These are phyloP conservation scores for Tylopilus vinaceipallidus DNA, from an alignment of 768 basidiomycete species.

Conservation along the genomic window DNA sequence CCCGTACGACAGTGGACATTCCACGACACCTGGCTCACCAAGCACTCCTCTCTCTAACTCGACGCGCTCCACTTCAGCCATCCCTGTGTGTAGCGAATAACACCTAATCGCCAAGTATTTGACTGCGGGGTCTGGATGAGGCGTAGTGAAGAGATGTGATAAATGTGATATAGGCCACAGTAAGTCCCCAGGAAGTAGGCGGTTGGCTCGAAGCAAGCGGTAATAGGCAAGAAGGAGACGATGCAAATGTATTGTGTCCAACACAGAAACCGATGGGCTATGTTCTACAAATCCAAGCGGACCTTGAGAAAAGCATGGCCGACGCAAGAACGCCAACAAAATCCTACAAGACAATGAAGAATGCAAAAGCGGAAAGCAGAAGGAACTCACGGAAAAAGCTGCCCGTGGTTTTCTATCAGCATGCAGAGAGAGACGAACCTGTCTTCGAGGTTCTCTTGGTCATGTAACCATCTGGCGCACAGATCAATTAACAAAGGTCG, in stretches of 20 bases:
- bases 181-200: slow-evolving; percentile 58
- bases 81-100: slow-evolving; percentile 71
- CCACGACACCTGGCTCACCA: slow-evolving; percentile 55
- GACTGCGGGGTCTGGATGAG: slow-evolving; percentile 63
- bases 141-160: slow-evolving; percentile 41
- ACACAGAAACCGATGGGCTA: slow-evolving; percentile 25
- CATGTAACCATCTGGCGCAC: slow-evolving; percentile 78
- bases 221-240: slow-evolving; percentile 75
- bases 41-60: slow-evolving; percentile 60
- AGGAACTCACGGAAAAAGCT: slow-evolving; percentile 64
- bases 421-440: slow-evolving; percentile 59
- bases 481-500: slow-evolving; percentile 79
- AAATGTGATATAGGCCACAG: slow-evolving; percentile 55
- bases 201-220: slow-evolving; percentile 74
- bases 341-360: slow-evolving; percentile 40
- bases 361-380: slow-evolving; percentile 1
- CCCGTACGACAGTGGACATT: slow-evolving; percentile 64
- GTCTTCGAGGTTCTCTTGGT: slow-evolving; percentile 44
- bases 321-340: slow-evolving; percentile 48
- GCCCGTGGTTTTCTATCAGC: slow-evolving; percentile 65
- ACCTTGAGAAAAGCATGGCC: slow-evolving; percentile 45
- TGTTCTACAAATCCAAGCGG: slow-evolving; percentile 49
- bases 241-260: slow-evolving; percentile 55
- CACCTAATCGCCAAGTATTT: slow-evolving; percentile 73
- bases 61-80: slow-evolving; percentile 74